Evolutionary conservation across 2,329 filamentous ascomycete genomes (phyloP).

Genomic region (Ophiostoma fasciatum): DNA sequence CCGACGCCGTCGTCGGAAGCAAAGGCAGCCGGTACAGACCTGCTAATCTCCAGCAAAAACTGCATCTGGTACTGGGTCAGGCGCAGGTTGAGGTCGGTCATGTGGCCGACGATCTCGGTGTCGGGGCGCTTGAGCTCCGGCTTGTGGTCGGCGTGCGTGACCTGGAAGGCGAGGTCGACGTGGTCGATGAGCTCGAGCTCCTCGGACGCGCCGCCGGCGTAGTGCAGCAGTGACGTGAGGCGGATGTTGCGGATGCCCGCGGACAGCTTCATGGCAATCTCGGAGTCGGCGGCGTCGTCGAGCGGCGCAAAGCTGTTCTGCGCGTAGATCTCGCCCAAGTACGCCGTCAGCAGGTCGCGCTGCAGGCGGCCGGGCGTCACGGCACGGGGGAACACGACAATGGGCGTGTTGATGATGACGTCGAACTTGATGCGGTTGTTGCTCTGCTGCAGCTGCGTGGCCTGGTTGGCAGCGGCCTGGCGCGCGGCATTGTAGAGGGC

Average conservation of each 20-base stretch:
- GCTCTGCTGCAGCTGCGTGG: slow-evolving; percentile 82
- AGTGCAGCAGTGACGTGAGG: slow-evolving; percentile 80
- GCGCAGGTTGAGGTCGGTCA: slow-evolving; percentile 85
- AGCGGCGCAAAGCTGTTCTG: slow-evolving; percentile 84
- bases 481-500: slow-evolving; percentile 95
- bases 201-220: slow-evolving; percentile 54
- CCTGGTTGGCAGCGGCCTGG: slow-evolving; percentile 85
- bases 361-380: slow-evolving; percentile 54
- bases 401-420: slow-evolving; percentile 83
- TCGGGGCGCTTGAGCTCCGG: slow-evolving; percentile 67
- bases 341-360: slow-evolving; percentile 77
- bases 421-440: slow-evolving; percentile 89
- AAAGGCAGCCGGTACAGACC: slow-evolving; percentile 79
- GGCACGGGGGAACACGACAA: slow-evolving; percentile 80
- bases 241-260: slow-evolving; percentile 86
- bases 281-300: slow-evolving; percentile 57
- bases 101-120: slow-evolving; percentile 75
- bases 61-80: slow-evolving; percentile 85
- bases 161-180: slow-evolving; percentile 82
- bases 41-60: slow-evolving; percentile 75
- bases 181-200: slow-evolving; percentile 95
- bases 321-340: slow-evolving; percentile 92
- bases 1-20: slow-evolving; percentile 39
- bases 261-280: slow-evolving; percentile 76
- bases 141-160: slow-evolving; percentile 82